These are phyloP conservation scores for Aureobasidium pullulans DNA, from an alignment of 2,329 filamentous ascomycete genomes.

Conservation along the genomic window DNA sequence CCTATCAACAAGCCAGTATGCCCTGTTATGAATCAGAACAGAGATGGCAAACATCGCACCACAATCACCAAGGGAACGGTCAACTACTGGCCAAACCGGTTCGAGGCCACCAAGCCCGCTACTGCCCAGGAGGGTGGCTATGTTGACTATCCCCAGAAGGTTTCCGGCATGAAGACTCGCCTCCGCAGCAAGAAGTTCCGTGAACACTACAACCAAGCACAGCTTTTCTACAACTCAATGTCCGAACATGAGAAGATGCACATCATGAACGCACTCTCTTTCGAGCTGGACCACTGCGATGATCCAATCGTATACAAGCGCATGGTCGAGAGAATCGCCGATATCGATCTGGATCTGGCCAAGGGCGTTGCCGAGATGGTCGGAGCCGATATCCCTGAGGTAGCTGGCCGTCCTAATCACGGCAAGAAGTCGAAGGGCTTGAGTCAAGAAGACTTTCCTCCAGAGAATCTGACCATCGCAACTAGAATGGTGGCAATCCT, in stretches of 20 bases:
- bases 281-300: slow-evolving; percentile 76
- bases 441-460: slow-evolving; percentile 61
- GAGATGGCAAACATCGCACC: too few relatives aligned
- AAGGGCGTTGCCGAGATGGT: slow-evolving; percentile 62
- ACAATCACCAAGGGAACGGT: slow-evolving; percentile 58
- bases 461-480: slow-evolving; percentile 58
- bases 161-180: slow-evolving; percentile 63
- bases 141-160: slow-evolving; percentile 57
- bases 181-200: slow-evolving; percentile 65
- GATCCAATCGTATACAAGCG: slow-evolving; percentile 69
- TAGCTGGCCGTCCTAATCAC: slow-evolving; percentile 51
- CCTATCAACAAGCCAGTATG: slow-evolving; percentile 71
- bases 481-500: slow-evolving; percentile 68
- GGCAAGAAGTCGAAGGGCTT: slow-evolving; percentile 60
- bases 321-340: slow-evolving; percentile 58
- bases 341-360: slow-evolving; percentile 66
- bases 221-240: slow-evolving; percentile 77
- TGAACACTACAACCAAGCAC: slow-evolving; percentile 70
- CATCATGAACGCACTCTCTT: slow-evolving; percentile 53
- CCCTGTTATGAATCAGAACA: slow-evolving; percentile 59
- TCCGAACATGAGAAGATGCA: slow-evolving; percentile 59
- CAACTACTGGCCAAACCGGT: slow-evolving; percentile 76
- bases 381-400: slow-evolving; percentile 53
- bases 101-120: slow-evolving; percentile 56
- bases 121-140: slow-evolving; percentile 58